Evolutionary conservation across 176 grass and related monocot species (phyloP), one percentile per base, ranked within the genome.

Genomic region (Bothriochloa decipiens): DNA sequence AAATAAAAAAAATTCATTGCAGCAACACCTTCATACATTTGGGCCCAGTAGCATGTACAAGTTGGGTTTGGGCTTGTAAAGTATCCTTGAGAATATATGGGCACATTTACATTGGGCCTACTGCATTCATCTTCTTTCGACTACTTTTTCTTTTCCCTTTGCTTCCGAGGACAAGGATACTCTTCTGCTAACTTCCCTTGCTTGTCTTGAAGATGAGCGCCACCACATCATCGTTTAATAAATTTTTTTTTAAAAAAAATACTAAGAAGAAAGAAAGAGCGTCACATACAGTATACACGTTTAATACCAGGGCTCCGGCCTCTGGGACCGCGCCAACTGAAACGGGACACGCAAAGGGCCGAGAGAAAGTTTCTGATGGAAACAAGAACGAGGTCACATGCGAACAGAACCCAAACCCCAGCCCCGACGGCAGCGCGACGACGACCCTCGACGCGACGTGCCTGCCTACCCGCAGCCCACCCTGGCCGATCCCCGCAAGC

Each of bases 371-470:
- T 46, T 65, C 36, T 26, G 50, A 53, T 77, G 47, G 32, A 23
- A 85, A 43, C 73, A 68, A n/a, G 10, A 16, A 46, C 20, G 28
- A 49, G 46, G 46, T 36, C 37, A 62, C 36, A 18, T 40, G 81
- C 40, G 28, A 27, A 47, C 10, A 49, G 41, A n/a, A 72, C 67
- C 28, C 75, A 17, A 9, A 25, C 47, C 28, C 75, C 17, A 13
- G 18, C 61, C 23, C 23, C 5, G 23, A 35, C 5, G 61, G 60
- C n/a, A 62, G 67, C 39, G 23, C 40, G 69, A 72, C 69, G 40
- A 52, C 62, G 52, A 43, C 72, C 11, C 12, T 22, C 4, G 16
- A 81, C 78, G 26, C 11, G 53, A 74, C 81, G 70, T 76, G 71
- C 42, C 50, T 17, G 81, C 40, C 37, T 11, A 25, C 41, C 45